A percentile compares a stretch with the other conserved stretches of the same genome.
Conservation (phyloP, 2,329 filamentous ascomycete genomes). For the Microcyclospora tardicrescens region DNA sequence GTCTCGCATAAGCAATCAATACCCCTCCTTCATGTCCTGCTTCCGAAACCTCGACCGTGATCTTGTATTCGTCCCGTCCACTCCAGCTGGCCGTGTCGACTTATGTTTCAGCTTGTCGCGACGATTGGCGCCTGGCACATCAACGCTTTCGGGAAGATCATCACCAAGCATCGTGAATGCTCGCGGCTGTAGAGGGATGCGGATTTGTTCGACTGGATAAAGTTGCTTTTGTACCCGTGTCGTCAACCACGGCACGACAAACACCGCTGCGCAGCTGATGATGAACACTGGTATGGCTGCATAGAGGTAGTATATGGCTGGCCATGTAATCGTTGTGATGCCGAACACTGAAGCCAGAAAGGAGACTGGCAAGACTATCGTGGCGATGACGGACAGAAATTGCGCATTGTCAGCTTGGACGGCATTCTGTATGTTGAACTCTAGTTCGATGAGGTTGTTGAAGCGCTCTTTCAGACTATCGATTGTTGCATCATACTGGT, state of each 20-base stretch:
- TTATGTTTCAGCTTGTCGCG: constrained; percentile 4
- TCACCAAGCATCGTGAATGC: constrained; percentile 25
- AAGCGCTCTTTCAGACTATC: constrained; percentile 9
- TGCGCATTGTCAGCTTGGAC: constrained; percentile 23
- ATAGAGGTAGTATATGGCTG: constrained; percentile 21
- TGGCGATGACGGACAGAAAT: constrained; percentile 23
- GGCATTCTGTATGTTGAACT: constrained; percentile 27
- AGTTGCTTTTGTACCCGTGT: constrained; percentile 14
- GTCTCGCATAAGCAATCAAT: too few species aligned
- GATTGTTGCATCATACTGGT: constrained; percentile 1
- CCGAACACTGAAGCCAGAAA: constrained; percentile 24
- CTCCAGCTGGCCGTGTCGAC: constrained; percentile 3
- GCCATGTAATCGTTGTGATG: constrained; percentile 22
- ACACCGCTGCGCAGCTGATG: constrained; percentile 15
- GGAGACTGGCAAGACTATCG: constrained; percentile 24
- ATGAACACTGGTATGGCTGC: constrained; percentile 22
- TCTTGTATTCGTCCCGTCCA: constrained; percentile 1
- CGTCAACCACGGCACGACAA: constrained; percentile 17
- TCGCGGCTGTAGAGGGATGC: constrained; percentile 13
- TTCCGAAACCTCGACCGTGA: constrained; percentile 4
- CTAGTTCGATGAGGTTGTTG: constrained; percentile 27
- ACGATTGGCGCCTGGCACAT: constrained; percentile 4
- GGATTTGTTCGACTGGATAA: constrained; percentile 16
- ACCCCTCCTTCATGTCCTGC: constrained; percentile 5
- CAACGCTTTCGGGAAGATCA: constrained; percentile 21